Evolutionary conservation across 768 basidiomycete genomes (phyloP).

Genomic region (Pleurotus salmoneostramineus): DNA sequence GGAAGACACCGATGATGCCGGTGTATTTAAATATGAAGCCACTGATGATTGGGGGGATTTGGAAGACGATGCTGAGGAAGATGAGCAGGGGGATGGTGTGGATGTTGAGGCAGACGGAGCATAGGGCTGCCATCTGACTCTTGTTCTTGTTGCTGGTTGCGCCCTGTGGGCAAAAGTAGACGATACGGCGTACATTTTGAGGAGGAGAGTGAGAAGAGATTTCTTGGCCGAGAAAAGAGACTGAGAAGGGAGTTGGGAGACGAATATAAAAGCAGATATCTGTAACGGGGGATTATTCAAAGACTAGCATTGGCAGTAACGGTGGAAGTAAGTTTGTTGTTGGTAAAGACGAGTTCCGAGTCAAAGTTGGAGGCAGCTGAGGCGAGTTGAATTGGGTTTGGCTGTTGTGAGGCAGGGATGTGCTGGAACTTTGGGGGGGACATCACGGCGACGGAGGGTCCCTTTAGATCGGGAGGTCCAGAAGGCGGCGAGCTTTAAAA

Average conservation of each 20-base stretch:
- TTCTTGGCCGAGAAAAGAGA: slow-evolving; percentile 16
- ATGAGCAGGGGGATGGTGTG: neutral
- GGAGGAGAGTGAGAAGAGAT: slow-evolving; percentile 9
- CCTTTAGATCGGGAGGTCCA: slow-evolving; percentile 4
- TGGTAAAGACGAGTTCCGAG: slow-evolving; percentile 12
- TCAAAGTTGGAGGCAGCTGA: slow-evolving; percentile 14
- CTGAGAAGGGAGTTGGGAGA: slow-evolving; percentile 16
- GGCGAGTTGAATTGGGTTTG: slow-evolving; percentile 13
- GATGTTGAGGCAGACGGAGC: slow-evolving; percentile 14
- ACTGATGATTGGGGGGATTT: slow-evolving; percentile 35
- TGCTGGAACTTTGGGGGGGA: slow-evolving; percentile 8
- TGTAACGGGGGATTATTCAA: slow-evolving; percentile 26
- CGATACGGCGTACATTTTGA: slow-evolving; percentile 36
- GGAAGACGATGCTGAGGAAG: neutral
- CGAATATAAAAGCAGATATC: slow-evolving; percentile 20
- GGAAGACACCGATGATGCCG: slow-evolving; percentile 48
- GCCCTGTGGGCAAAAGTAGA: slow-evolving; percentile 68
- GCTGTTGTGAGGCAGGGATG: slow-evolving; percentile 19
- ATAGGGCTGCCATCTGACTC: slow-evolving; percentile 84
- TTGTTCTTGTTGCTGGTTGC: slow-evolving; percentile 59
- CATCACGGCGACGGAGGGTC: neutral
- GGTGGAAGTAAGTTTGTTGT: slow-evolving; percentile 16
- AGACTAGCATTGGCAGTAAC: slow-evolving; percentile 28
- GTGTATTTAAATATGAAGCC: slow-evolving; percentile 51
- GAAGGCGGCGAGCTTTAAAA: neutral